Evolutionary conservation across 75 land plant species (phyloP).

Genomic region (Selaginella moellendorffii): DNA sequence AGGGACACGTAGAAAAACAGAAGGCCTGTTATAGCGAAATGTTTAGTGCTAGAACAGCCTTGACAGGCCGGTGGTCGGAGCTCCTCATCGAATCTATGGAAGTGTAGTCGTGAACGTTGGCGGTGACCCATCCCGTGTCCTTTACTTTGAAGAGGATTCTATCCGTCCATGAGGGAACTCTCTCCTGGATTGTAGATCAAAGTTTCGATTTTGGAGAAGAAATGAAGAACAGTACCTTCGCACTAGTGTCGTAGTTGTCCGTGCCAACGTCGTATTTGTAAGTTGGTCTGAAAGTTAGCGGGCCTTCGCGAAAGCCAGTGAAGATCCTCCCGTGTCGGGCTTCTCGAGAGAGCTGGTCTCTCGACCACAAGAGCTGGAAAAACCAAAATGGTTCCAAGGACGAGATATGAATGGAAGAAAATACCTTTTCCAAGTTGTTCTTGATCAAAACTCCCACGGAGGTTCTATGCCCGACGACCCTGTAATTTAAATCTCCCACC

Average conservation of each 20-base stretch:
- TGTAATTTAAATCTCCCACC: conserved; percentile 4
- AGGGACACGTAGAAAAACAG: no score
- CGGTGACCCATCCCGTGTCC: background rate
- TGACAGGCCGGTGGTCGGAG: conserved; percentile 82
- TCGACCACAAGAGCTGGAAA: conserved; percentile 13
- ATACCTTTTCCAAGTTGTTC: conserved; percentile 7
- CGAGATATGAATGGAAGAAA: background rate
- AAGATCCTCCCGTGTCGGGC: conserved; percentile 37
- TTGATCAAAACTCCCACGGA: conserved; percentile 1
- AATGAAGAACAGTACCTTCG: conserved; percentile 36
- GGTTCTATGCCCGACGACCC: background rate
- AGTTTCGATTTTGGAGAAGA: background rate
- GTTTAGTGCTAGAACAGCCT: conserved; percentile 24
- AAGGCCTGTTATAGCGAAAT: no score
- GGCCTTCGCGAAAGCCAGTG: background rate
- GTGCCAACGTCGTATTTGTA: conserved; percentile 8
- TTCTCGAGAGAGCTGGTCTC: background rate
- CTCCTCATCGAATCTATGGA: conserved; percentile 42
- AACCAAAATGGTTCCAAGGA: background rate
- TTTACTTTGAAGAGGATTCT: conserved; percentile 56
- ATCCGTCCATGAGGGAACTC: conserved; percentile 86
- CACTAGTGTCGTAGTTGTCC: conserved; percentile 9
- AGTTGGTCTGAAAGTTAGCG: conserved; percentile 5
- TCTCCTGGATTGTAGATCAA: conserved; percentile 28
- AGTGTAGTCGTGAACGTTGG: conserved; percentile 25